phyloP scores from a whole-genome alignment of 2,329 filamentous ascomycete genomes.

The Beauveria sp. region DNA sequence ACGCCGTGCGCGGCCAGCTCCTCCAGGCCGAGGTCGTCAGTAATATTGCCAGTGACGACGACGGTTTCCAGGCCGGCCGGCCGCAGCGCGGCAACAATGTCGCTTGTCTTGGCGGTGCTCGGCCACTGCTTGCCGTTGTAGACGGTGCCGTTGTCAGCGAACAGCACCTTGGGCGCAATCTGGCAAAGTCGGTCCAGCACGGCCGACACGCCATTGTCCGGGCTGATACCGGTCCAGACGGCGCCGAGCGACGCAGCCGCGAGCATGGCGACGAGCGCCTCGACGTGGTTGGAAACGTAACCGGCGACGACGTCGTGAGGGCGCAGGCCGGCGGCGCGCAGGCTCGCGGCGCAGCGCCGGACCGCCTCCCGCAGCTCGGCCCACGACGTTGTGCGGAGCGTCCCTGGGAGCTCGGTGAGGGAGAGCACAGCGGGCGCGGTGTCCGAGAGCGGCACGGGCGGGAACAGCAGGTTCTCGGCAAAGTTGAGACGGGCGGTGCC shows the following conservation, averaged over 20 bases:
- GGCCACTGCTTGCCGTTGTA: slow-evolving; percentile 90
- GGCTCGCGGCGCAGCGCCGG: slow-evolving; percentile 60
- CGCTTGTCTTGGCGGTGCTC: slow-evolving; percentile 68
- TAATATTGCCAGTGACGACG: slow-evolving; percentile 65
- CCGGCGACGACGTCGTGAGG: slow-evolving; percentile 53
- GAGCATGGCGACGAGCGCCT: slow-evolving; percentile 82
- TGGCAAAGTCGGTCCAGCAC: slow-evolving; percentile 82
- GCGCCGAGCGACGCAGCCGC: slow-evolving; percentile 75
- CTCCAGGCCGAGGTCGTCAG: slow-evolving; percentile 34
- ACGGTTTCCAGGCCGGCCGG: slow-evolving; percentile 57
- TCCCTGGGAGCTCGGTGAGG: slow-evolving; percentile 63
- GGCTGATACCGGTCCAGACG: slow-evolving; percentile 88
- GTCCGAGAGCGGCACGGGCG: slow-evolving; percentile 44
- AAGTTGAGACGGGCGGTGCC: slow-evolving; percentile 76
- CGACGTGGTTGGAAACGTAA: slow-evolving; percentile 83
- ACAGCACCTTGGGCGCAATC: slow-evolving; percentile 74
- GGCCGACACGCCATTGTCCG: slow-evolving; percentile 85
- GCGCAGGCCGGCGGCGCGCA: slow-evolving; percentile 57
- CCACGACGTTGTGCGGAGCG: slow-evolving; percentile 60
- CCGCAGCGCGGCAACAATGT: slow-evolving; percentile 61
- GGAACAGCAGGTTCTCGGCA: slow-evolving; percentile 88
- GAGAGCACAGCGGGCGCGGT: slow-evolving; percentile 66
- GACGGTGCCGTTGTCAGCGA: slow-evolving; percentile 78
- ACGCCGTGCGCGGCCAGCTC: slow-evolving; percentile 33
- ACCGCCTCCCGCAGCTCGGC: slow-evolving; percentile 71